Evolutionary conservation across 2,329 filamentous ascomycete species (phyloP).

Genomic region (Ophiocordyceps polyrhachis-furcata): DNA sequence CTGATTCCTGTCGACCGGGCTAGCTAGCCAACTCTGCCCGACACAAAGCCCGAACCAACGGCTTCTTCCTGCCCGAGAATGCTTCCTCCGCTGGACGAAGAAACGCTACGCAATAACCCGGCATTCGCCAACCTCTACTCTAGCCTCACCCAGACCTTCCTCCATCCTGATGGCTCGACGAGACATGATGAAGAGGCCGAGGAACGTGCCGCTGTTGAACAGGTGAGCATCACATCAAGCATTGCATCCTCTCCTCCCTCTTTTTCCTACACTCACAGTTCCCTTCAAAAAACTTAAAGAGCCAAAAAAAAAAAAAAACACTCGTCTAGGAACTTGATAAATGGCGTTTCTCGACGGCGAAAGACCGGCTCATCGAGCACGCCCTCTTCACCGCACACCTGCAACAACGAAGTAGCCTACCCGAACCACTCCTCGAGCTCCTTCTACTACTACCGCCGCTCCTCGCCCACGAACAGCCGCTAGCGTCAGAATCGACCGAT

Average conservation of each 20-base stretch:
- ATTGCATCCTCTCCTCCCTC: neutral
- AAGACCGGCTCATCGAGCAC: slow-evolving; percentile 28
- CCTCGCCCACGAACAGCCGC: slow-evolving; percentile 16
- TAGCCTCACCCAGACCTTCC: slow-evolving; percentile 30
- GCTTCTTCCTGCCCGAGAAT: slow-evolving; percentile 14
- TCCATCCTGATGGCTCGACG: slow-evolving; percentile 40
- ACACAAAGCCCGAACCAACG: too few relatives aligned
- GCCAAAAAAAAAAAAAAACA: too few relatives aligned
- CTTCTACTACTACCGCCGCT: slow-evolving; percentile 35
- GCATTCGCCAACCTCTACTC: slow-evolving; percentile 40
- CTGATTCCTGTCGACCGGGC: too few relatives aligned
- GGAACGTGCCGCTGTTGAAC: slow-evolving; percentile 27
- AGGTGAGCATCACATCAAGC: slow-evolving; percentile 18
- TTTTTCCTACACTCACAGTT: neutral
- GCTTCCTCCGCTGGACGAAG: slow-evolving; percentile 38
- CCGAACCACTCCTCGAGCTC: slow-evolving; percentile 30
- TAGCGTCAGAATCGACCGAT: slow-evolving; percentile 16
- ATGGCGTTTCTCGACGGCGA: slow-evolving; percentile 28
- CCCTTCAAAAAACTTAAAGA: too few relatives aligned
- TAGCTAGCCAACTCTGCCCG: too few relatives aligned
- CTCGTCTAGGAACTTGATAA: slow-evolving; percentile 25
- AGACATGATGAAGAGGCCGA: slow-evolving; percentile 29
- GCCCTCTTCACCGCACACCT: slow-evolving; percentile 27
- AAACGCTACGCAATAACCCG: slow-evolving; percentile 35
- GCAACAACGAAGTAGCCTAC: slow-evolving; percentile 10